Base-by-base conservation (phyloP, 2,329 filamentous ascomycete genomes). In the Aspergillus thermomutatus region DNA sequence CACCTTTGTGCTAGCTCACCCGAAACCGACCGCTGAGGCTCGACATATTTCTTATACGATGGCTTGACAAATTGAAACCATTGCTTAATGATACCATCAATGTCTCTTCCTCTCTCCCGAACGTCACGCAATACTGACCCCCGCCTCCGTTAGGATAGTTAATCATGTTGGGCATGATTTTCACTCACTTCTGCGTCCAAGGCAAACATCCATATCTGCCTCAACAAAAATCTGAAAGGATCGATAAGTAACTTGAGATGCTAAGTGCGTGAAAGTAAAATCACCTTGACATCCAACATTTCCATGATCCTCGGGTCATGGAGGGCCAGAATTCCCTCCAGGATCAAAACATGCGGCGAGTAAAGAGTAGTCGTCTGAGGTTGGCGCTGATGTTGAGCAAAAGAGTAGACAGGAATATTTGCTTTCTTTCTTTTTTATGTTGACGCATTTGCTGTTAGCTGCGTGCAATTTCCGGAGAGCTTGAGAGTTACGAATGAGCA, bases 11-110 rank as follows among this genome's bases (percentile, higher is more conserved):
- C 19, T 34, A 11, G 71, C 79, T 66, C 76, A 89, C 87, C 87
- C 65, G 92, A 92, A 49, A 93, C 87, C 64, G 92, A 89, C 54
- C 92, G 83, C 73, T 99, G 94, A 34, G 94, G 94, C 61, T 96
- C 89, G 55, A 99, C 94, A 69, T 85, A 97, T 81, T 89, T 91
- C 73, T 93, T 89, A 67, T 95, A 97, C 69, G 97, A 97, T 3
- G 94, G 94, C 75, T 99, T 99, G 46, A 99, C 94, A 71, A 90
- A 99, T 10, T 79, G 80, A 72, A 97, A 97, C 94, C 94, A 99
- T 73, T 99, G 94, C 75, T 97, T 97, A 73, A 99, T 92, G 68
- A 92, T 93, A 43, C 94, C 94, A 70, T 97, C 90, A 55, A 97
- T 89, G 68, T 96, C 93, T 69, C 94, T 85, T 3, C 90, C 93